A percentile compares a stretch with the other conserved stretches of the same genome.
These are phyloP conservation scores for Vanderwaltozyma verrucispora DNA, from an alignment of 805 yeast species.

Conservation along the genomic window DNA sequence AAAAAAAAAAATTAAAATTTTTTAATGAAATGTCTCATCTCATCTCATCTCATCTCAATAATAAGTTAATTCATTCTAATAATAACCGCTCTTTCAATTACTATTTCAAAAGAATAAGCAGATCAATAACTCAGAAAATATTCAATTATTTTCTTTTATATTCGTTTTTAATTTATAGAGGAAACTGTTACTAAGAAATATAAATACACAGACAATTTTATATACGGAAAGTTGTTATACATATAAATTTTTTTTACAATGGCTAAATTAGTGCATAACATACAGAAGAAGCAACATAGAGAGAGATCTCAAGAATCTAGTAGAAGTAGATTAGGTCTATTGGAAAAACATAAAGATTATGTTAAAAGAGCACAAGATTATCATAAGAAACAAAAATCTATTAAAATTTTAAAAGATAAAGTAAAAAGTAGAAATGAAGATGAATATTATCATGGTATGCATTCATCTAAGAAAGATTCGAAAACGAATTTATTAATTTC, in stretches of 20 bases:
- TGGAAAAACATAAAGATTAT: slow-evolving; percentile 89
- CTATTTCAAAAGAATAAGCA: too few relatives aligned
- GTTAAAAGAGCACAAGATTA: slow-evolving; percentile 58
- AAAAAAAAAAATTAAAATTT: too few relatives aligned
- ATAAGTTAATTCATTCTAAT: too few relatives aligned
- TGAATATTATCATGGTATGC: slow-evolving; percentile 94
- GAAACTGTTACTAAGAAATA: too few relatives aligned
- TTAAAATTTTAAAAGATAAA: slow-evolving; percentile 64
- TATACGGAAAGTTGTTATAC: neutral
- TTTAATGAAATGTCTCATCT: neutral
- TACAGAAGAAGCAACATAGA: slow-evolving; percentile 92
- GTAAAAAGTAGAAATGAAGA: slow-evolving; percentile 77
- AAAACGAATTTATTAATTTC: slow-evolving; percentile 51
- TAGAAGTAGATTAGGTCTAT: slow-evolving; percentile 66
- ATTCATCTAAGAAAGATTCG: slow-evolving; percentile 48
- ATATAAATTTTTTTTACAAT: slow-evolving; percentile 32
- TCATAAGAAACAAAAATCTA: slow-evolving; percentile 45
- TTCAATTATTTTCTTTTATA: too few relatives aligned
- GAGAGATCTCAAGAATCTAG: slow-evolving; percentile 83
- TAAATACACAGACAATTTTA: neutral
- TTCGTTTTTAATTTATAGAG: too few relatives aligned
- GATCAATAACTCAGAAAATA: too few relatives aligned
- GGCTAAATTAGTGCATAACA: slow-evolving; percentile 78
- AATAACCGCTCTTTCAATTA: too few relatives aligned
- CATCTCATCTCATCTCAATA: neutral